Base-by-base conservation (phyloP, 495 filamentous ascomycete species). In the Podospora conica region DNA sequence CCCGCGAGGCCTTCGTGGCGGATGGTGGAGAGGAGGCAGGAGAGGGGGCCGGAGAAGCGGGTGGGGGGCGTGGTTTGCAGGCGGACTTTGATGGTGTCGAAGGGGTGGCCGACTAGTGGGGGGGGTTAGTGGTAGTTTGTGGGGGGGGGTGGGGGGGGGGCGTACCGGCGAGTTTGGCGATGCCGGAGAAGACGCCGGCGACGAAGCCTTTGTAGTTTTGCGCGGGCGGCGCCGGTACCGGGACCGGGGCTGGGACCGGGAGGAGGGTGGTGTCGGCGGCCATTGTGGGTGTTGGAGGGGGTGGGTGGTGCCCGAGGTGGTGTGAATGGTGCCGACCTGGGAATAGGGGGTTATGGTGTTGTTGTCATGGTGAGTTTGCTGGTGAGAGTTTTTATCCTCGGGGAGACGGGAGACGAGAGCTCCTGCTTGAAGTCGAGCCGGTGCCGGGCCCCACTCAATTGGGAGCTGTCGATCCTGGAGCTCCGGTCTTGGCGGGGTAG, bases 41-140 rank as follows among this genome's bases (percentile, higher is more conserved):
- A 87, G n/a, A 94, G 71, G 0, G 95, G 93, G 2, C 95, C 95
- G 57, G 79, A 80, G 81, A 98, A 98, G 68, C 90, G 91, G 0
- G 82, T 75, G 60, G 86, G 74, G 69, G 87, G 78, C 58, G 90
- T 90, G n/a, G 95, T 97, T 75, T 98, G 95, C 22, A 98, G 81
- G 23, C 95, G 91, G 67, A 97, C 93, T 78, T 98, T 97, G 76
- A 98, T 87, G 0, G 94, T 98, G 75, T 98, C 94, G 81, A 98
- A 98, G 68, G 86, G 82, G 73, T 82, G 80, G 68, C 80, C 80
- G 69, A 81, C 81, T 85, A 27, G 10, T 6, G 27, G 48, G 11
- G 10, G 5, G 8, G 20, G 53, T 33, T n/a, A 61, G 40, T 0
- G 22, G 9, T 60, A 33, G 54, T 67, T 61, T 54, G 31, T 48